Percentiles rank a stretch among this genome's conserved stretches.
These are phyloP conservation scores for Pisolithus tinctorius DNA, from an alignment of 768 basidiomycete species.

Conservation along the genomic window DNA sequence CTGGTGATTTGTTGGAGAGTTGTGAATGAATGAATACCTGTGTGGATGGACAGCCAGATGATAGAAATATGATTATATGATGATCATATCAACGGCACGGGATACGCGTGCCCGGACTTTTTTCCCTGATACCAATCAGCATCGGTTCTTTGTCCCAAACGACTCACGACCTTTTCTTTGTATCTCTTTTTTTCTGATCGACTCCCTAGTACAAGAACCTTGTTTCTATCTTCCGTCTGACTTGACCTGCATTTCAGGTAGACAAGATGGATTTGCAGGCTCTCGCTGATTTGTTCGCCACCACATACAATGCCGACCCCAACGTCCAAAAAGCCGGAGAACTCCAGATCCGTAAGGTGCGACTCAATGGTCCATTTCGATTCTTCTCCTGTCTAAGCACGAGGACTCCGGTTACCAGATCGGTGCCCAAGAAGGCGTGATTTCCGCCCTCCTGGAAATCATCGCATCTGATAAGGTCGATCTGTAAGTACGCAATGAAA, in stretches of 20 bases:
- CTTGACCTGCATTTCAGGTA: background rate
- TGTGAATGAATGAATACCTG: too few relatives aligned
- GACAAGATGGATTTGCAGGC: slow-evolving; percentile 64
- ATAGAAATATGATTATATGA: too few relatives aligned
- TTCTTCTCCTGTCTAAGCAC: slow-evolving; percentile 1
- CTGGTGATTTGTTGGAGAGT: too few relatives aligned
- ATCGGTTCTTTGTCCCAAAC: slow-evolving; percentile 9
- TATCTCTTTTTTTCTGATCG: background rate
- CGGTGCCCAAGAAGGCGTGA: slow-evolving; percentile 73
- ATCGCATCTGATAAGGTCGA: slow-evolving; percentile 73
- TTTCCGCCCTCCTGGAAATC: slow-evolving; percentile 80
- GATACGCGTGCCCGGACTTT: slow-evolving; percentile 15
- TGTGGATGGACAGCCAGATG: too few relatives aligned
- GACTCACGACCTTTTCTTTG: slow-evolving; percentile 7
- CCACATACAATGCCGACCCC: slow-evolving; percentile 77
- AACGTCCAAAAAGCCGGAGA: slow-evolving; percentile 83
- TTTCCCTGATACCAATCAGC: slow-evolving; percentile 1
- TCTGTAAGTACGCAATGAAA: slow-evolving; percentile 46
- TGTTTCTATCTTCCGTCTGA: background rate
- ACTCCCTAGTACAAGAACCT: background rate
- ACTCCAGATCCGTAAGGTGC: slow-evolving; percentile 80
- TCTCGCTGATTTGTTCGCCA: slow-evolving; percentile 71
- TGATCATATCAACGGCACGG: slow-evolving; percentile 8
- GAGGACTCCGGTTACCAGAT: slow-evolving; percentile 40
- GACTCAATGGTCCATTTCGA: slow-evolving; percentile 1